A percentile compares a stretch with the other conserved stretches of the same genome.
These are phyloP conservation scores for Kwoniella sp. DNA, from an alignment of 768 basidiomycete species.

Conservation along the genomic window DNA sequence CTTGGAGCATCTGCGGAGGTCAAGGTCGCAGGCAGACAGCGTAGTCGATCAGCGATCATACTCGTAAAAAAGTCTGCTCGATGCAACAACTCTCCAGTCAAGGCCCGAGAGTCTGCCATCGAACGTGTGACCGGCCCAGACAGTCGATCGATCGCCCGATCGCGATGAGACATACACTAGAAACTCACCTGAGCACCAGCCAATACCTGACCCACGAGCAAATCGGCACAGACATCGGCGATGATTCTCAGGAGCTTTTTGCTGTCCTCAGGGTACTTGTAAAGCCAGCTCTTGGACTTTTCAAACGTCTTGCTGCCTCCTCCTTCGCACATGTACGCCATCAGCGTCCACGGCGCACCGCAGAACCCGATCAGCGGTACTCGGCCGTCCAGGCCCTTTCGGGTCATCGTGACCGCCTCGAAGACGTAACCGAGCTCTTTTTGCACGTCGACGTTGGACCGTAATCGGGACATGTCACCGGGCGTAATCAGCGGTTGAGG, in stretches of 20 bases:
- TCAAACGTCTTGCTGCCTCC: conserved; percentile 87
- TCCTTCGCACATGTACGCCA: conserved; percentile 98
- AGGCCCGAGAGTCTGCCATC: too few relatives aligned
- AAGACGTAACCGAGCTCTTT: conserved; percentile 89
- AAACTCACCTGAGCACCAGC: conserved; percentile 88
- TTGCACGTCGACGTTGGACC: conserved; percentile 68
- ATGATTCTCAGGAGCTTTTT: conserved; percentile 74
- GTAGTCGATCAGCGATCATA: not conserved
- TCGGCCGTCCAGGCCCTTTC: conserved; percentile 76
- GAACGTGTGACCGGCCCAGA: not conserved
- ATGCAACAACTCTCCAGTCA: too few relatives aligned
- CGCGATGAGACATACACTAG: too few relatives aligned
- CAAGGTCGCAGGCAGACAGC: not conserved
- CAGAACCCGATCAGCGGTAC: conserved; percentile 97
- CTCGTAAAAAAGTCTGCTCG: too few relatives aligned
- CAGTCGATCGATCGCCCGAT: too few relatives aligned
- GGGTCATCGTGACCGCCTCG: conserved; percentile 82
- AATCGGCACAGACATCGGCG: conserved; percentile 86
- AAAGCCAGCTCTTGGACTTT: conserved; percentile 92
- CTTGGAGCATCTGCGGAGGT: conserved; percentile 74
- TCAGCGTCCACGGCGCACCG: conserved; percentile 97
- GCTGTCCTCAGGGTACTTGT: conserved; percentile 82
- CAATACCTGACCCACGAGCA: conserved; percentile 85
- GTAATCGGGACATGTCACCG: conserved; percentile 69
- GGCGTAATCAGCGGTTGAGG: conserved; percentile 81